Evolutionary conservation across 441 rosid genomes (phyloP).

Genomic region (Jatropha podagrica): DNA sequence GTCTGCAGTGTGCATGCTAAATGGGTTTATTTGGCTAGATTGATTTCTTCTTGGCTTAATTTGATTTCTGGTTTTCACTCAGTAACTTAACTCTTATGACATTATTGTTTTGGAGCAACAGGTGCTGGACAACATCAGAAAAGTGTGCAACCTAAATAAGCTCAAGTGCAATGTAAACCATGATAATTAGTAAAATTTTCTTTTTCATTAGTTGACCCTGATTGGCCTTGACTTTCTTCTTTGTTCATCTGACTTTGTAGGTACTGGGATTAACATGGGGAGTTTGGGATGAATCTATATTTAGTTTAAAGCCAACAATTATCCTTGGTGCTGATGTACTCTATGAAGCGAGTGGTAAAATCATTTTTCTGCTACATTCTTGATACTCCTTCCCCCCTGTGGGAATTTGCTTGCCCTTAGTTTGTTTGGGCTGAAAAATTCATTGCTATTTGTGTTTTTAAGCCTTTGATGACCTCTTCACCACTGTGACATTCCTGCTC

Average conservation of each 20-base stretch:
- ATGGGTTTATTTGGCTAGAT: slow-evolving; percentile 5
- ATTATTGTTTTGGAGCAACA: slow-evolving; percentile 28
- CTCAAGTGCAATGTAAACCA: slow-evolving; percentile 52
- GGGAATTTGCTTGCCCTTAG: neutral
- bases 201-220: neutral
- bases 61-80: neutral
- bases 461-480: slow-evolving; percentile 89
- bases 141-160: slow-evolving; percentile 56
- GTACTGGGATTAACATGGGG: slow-evolving; percentile 87
- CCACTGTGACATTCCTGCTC: slow-evolving; percentile 71
- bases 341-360: slow-evolving; percentile 68
- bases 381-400: slow-evolving; percentile 4
- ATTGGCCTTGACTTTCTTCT: neutral
- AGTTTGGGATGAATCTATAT: slow-evolving; percentile 65
- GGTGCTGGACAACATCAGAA: slow-evolving; percentile 82
- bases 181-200: neutral
- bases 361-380: neutral
- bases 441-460: slow-evolving; percentile 20
- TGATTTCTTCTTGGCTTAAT: neutral
- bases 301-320: slow-evolving; percentile 54
- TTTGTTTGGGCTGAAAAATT: slow-evolving; percentile 13
- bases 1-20: neutral
- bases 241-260: slow-evolving; percentile 32
- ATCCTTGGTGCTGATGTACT: slow-evolving; percentile 87
- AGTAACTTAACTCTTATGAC: neutral